Evolutionary conservation across 441 rosid species (phyloP).

Genomic region (Pelargonium cotyledonis): DNA sequence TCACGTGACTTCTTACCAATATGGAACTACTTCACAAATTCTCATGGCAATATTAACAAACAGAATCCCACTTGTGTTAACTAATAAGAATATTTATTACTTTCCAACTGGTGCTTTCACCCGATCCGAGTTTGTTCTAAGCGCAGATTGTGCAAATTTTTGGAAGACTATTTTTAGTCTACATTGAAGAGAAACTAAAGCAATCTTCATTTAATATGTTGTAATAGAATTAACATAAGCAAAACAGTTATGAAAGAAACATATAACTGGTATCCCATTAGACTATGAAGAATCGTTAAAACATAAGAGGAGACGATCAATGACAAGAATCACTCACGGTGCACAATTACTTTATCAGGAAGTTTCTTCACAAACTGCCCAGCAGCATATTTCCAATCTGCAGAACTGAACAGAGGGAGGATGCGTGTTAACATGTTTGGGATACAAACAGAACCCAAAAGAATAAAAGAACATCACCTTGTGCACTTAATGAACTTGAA

Average conservation of each 20-base stretch:
- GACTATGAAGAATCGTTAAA: slow-evolving; percentile 1
- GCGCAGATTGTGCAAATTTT: not conserved
- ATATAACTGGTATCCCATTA: not conserved
- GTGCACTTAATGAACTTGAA: not conserved
- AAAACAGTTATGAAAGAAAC: not conserved
- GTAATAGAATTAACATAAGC: not conserved
- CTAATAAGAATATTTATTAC: not conserved
- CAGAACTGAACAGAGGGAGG: slow-evolving; percentile 41
- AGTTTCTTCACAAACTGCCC: slow-evolving; percentile 75
- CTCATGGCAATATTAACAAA: not conserved
- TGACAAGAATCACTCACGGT: slow-evolving; percentile 46
- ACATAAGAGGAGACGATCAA: not conserved
- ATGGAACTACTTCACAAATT: not conserved
- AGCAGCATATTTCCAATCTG: slow-evolving; percentile 88
- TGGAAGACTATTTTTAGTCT: not conserved
- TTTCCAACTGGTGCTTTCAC: not conserved
- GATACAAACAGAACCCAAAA: not conserved
- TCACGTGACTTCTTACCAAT: not conserved
- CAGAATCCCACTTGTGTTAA: not conserved
- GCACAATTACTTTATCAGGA: slow-evolving; percentile 78
- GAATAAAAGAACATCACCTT: not conserved
- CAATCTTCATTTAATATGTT: not conserved
- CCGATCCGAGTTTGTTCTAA: not conserved
- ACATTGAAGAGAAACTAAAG: not conserved
- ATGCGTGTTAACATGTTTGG: not conserved